Conservation (phyloP, 306 rosid species). For the Dalbergia cultrata region DNA sequence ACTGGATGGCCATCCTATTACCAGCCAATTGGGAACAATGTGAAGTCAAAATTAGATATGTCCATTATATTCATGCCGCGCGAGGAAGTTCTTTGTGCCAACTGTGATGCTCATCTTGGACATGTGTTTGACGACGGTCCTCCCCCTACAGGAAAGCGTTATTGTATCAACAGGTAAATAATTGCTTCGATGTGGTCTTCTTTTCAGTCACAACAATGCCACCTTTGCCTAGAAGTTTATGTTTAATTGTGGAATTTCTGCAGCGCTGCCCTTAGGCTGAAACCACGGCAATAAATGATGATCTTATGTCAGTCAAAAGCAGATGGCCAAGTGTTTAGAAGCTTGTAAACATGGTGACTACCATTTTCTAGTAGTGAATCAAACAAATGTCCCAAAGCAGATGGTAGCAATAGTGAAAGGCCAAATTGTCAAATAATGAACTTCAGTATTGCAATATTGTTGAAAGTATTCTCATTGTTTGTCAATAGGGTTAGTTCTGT, state of each 20-base stretch:
- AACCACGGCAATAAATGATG: slow-evolving; percentile 52
- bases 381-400: slow-evolving; percentile 20
- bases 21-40: slow-evolving; percentile 80
- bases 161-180: slow-evolving; percentile 84
- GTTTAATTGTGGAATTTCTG: slow-evolving; percentile 42
- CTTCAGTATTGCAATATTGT: neutral
- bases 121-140: slow-evolving; percentile 98
- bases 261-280: slow-evolving; percentile 78
- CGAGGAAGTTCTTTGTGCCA: slow-evolving; percentile 83
- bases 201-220: neutral
- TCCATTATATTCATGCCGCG: slow-evolving; percentile 97
- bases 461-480: slow-evolving; percentile 3
- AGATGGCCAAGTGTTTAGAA: slow-evolving; percentile 25
- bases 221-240: slow-evolving; percentile 35
- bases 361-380: slow-evolving; percentile 21
- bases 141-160: slow-evolving; percentile 89
- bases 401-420: neutral
- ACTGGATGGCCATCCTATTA: slow-evolving; percentile 99
- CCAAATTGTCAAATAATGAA: slow-evolving; percentile 2
- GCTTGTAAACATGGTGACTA: slow-evolving; percentile 40
- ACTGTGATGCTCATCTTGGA: slow-evolving; percentile 95
- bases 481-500: too few relatives aligned
- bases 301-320: slow-evolving; percentile 24
- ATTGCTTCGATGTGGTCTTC: neutral
- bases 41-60: slow-evolving; percentile 79